Conservation (phyloP, 75 land plant species). For the Isoetes taiwanensis region DNA sequence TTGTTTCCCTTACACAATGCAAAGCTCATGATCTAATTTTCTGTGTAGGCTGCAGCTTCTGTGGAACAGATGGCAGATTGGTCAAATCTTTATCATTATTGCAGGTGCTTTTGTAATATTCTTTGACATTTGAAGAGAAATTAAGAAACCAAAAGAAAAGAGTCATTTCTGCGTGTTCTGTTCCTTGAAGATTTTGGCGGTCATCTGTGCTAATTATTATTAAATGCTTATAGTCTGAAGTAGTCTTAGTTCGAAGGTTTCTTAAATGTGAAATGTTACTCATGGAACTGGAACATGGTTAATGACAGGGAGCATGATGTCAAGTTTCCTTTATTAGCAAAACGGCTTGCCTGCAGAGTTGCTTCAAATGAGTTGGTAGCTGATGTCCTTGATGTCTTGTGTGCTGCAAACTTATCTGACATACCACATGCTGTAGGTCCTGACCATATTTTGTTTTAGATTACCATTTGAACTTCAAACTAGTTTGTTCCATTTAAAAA, state of each 20-base stretch:
- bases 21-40: not conserved
- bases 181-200: not conserved
- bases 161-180: slow-evolving; percentile 27
- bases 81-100: slow-evolving; percentile 46
- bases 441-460: too few relatives aligned
- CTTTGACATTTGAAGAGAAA: not conserved
- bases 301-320: slow-evolving; percentile 16
- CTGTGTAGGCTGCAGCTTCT: slow-evolving; percentile 33
- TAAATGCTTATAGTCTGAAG: too few relatives aligned
- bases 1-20: too few relatives aligned
- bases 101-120: slow-evolving; percentile 36
- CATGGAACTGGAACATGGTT: not conserved
- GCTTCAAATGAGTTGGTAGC: slow-evolving; percentile 37
- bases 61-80: slow-evolving; percentile 58
- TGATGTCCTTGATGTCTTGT: slow-evolving; percentile 55
- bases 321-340: slow-evolving; percentile 52
- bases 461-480: too few relatives aligned
- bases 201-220: too few relatives aligned
- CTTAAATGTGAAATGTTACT: not conserved
- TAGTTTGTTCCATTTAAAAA: too few relatives aligned
- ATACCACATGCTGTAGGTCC: slow-evolving; percentile 8
- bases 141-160: slow-evolving; percentile 12
- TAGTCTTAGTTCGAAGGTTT: too few relatives aligned
- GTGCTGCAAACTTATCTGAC: slow-evolving; percentile 9
- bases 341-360: slow-evolving; percentile 83